phyloP scores from a whole-genome alignment of 768 basidiomycete genomes.

The Lyophyllum atratum region DNA sequence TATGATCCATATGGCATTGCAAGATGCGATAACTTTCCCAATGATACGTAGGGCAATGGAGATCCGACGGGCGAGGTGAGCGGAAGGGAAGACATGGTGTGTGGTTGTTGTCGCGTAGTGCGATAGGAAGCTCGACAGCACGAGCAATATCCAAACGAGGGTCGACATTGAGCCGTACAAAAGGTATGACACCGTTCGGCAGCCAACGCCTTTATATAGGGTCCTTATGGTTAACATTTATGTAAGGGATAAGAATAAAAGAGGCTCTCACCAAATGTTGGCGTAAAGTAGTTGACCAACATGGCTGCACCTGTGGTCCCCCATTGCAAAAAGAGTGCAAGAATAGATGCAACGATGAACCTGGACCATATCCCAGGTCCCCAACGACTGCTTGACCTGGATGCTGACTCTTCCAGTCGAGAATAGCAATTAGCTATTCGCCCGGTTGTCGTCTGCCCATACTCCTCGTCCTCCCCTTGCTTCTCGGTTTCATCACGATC shows the following conservation, averaged over 20 bases:
- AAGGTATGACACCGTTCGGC: slow-evolving; percentile 23
- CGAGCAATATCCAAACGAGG: slow-evolving; percentile 23
- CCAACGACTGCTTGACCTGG: neutral
- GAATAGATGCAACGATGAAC: neutral
- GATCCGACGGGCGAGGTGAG: slow-evolving; percentile 16
- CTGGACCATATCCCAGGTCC: neutral
- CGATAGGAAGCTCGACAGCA: slow-evolving; percentile 24
- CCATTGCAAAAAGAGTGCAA: slow-evolving; percentile 24
- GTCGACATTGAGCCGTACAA: slow-evolving; percentile 24
- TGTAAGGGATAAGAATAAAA: too few relatives aligned
- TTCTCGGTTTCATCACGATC: neutral
- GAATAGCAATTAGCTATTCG: neutral
- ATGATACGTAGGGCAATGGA: slow-evolving; percentile 21
- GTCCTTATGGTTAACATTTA: neutral
- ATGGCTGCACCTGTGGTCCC: slow-evolving; percentile 26
- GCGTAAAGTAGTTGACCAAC: slow-evolving; percentile 22
- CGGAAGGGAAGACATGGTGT: slow-evolving; percentile 8
- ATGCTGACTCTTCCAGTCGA: neutral
- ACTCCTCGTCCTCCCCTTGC: neutral
- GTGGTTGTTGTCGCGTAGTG: slow-evolving; percentile 21
- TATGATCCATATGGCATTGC: slow-evolving; percentile 26
- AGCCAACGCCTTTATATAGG: slow-evolving; percentile 18
- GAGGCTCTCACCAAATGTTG: slow-evolving; percentile 20
- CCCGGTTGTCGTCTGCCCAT: neutral
- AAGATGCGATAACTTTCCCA: slow-evolving; percentile 22